Conservation (phyloP, 2,329 filamentous ascomycete species). For the Curvularia verruculosa region DNA sequence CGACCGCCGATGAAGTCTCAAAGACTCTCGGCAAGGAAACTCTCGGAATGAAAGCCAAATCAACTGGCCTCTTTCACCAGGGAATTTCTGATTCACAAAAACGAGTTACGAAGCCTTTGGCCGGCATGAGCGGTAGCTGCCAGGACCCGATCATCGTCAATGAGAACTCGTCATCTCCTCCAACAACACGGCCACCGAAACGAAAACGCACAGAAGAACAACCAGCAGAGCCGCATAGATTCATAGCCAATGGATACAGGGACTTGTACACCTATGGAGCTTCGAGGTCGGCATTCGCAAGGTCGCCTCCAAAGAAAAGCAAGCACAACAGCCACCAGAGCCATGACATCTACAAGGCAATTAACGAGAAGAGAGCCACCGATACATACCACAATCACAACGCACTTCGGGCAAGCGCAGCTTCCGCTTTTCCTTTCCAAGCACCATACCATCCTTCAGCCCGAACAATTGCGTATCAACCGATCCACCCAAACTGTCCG, state of each 20-base stretch:
- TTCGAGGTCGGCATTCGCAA: constrained; percentile 9
- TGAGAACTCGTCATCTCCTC: constrained; percentile 20
- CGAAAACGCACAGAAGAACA: background rate
- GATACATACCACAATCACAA: constrained; percentile 1
- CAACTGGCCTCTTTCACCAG: background rate
- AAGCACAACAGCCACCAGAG: constrained; percentile 22
- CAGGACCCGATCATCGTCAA: constrained; percentile 35
- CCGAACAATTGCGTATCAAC: constrained; percentile 7
- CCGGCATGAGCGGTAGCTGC: constrained; percentile 19
- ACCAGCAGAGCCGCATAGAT: constrained; percentile 17
- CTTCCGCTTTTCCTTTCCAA: constrained; percentile 13
- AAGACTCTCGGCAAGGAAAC: background rate
- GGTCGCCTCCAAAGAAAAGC: constrained; percentile 13
- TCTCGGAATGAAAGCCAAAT: background rate
- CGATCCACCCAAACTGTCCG: background rate
- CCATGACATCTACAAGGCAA: constrained; percentile 25
- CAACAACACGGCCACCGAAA: background rate
- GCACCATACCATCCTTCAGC: constrained; percentile 3
- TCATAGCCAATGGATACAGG: constrained; percentile 17
- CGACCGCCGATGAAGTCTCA: constrained; percentile 2
- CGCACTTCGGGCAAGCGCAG: background rate
- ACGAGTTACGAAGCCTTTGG: constrained; percentile 1
- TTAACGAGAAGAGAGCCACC: constrained; percentile 15
- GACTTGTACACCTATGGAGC: constrained; percentile 16
- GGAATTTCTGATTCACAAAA: background rate